These are phyloP conservation scores for Soucietia sequanensis DNA, from an alignment of 805 yeast genomes.

Conservation along the genomic window DNA sequence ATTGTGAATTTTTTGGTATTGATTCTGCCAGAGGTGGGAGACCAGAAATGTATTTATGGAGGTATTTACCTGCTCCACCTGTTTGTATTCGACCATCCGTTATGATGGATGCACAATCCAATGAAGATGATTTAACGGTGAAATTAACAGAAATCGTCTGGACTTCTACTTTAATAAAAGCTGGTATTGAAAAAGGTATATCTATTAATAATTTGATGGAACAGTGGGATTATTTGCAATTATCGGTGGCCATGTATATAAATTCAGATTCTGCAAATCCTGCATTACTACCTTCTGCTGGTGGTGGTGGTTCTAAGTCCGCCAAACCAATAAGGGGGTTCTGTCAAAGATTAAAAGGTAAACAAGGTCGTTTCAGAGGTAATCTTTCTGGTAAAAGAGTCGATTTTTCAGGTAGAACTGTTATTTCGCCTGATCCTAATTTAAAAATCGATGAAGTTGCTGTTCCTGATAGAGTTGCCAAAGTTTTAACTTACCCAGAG, in stretches of 20 bases:
- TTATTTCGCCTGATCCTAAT: constrained; percentile 98
- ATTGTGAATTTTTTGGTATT: constrained; percentile 90
- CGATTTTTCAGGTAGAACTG: constrained; percentile 97
- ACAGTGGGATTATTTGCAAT: constrained; percentile 97
- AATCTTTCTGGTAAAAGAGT: constrained; percentile 98
- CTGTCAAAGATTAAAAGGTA: constrained; percentile 96
- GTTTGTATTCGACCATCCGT: constrained; percentile 98
- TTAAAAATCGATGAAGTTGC: constrained; percentile 95
- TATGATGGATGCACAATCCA: constrained; percentile 85
- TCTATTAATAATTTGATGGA: constrained; percentile 93
- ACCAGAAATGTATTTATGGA: constrained; percentile 96
- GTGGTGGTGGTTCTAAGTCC: constrained; percentile 47
- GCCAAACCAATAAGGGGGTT: constrained; percentile 88
- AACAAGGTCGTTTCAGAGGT: constrained; percentile 98
- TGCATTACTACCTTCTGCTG: constrained; percentile 68
- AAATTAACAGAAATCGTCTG: constrained; percentile 95
- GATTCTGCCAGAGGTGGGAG: constrained; percentile 86
- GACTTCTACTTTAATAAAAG: constrained; percentile 91
- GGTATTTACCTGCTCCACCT: constrained; percentile 97
- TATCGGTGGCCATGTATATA: constrained; percentile 95
- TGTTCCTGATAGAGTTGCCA: constrained; percentile 96
- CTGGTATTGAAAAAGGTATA: constrained; percentile 94
- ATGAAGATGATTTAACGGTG: constrained; percentile 96
- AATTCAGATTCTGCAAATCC: constrained; percentile 92
- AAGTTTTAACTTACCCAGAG: constrained; percentile 94